Base-by-base conservation (phyloP, 257 asterid genomes). In the Nicotiana paniculata region DNA sequence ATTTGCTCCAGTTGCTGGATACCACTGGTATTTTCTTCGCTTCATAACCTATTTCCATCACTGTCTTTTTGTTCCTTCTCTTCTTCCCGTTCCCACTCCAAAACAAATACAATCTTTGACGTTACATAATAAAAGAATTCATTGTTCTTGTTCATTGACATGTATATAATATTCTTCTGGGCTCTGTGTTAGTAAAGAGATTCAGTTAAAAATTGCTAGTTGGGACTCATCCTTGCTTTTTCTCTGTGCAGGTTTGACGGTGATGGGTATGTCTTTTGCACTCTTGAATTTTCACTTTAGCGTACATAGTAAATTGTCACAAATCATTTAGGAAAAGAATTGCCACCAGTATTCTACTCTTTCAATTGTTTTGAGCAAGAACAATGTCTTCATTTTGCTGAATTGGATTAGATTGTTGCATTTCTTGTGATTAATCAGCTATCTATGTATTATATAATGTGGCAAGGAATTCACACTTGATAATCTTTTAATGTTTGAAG, bases 1-100 rank as follows among this genome's bases (percentile, higher is more conserved):
- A 88, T 91, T 94, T 86, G 77, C 97, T 86, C 99, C 99, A 30
- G 95, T 91, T 85, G 97, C 98, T 82, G 99, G 98, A 88, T 93
- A 92, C 65, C 99, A 96, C 77, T 96, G 99, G 99, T 93, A 91
- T 43, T 86, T 65, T 59, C 28, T 75, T 80, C 26, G 17, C 69
- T 61, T 32, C 46, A 9, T 28, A 24, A 21, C 24, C 10, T 69
- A 62, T 70, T 33, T 81, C 17, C n/a, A 74, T 24, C 62, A 54
- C 24, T 48, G 39, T 48, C 37, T 24, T 72, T 72, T 15, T 0
- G 16, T 13, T 26, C 43, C 16, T 74, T 74, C 61, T n/a, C 15
- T 46, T 24, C 39, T 48, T 46, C 7, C 3, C 61, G 26, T 74
- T 15, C 43, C 24, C 48, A 74, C 26, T 12, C 33, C 12, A 28